Conservation (phyloP, 768 basidiomycete genomes). For the Kwoniella europaea region DNA sequence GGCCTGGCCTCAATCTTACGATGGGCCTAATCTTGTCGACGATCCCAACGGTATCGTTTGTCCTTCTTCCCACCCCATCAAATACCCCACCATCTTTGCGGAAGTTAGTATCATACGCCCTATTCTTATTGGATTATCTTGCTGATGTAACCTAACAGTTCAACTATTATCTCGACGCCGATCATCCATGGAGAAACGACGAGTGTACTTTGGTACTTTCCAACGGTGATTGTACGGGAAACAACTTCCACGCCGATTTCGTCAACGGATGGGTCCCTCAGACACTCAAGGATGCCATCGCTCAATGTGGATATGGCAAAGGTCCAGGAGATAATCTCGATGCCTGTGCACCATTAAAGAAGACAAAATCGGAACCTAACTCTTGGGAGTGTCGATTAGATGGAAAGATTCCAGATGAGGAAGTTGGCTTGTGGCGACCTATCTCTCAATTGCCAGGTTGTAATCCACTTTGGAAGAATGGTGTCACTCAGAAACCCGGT, state of each 20-base stretch:
- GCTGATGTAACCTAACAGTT: constrained; percentile 10
- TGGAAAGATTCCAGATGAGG: constrained; percentile 46
- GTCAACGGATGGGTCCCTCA: constrained; percentile 41
- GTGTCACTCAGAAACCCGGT: constrained; percentile 32
- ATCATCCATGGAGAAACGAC: constrained; percentile 46
- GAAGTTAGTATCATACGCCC: constrained; percentile 26
- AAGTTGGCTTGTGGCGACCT: constrained; percentile 44
- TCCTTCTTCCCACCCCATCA: constrained; percentile 36
- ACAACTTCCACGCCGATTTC: constrained; percentile 49
- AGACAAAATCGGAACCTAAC: constrained; percentile 17
- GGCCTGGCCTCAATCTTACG: constrained; percentile 41
- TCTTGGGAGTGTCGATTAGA: constrained; percentile 38
- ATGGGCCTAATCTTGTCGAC: constrained; percentile 24
- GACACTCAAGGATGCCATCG: constrained; percentile 34
- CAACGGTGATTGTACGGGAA: constrained; percentile 44
- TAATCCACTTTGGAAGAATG: constrained; percentile 44
- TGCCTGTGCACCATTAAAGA: constrained; percentile 35
- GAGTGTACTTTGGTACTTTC: constrained; percentile 42
- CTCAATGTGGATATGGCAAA: constrained; percentile 39
- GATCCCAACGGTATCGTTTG: constrained; percentile 37
- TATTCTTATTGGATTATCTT: background rate
- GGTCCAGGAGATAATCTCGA: constrained; percentile 32
- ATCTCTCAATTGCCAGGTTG: constrained; percentile 47
- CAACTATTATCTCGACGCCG: constrained; percentile 39
- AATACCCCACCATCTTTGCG: constrained; percentile 52